Conservation (phyloP, 192 early-diverging fungal genomes). For the Linnemannia hyalina region DNA sequence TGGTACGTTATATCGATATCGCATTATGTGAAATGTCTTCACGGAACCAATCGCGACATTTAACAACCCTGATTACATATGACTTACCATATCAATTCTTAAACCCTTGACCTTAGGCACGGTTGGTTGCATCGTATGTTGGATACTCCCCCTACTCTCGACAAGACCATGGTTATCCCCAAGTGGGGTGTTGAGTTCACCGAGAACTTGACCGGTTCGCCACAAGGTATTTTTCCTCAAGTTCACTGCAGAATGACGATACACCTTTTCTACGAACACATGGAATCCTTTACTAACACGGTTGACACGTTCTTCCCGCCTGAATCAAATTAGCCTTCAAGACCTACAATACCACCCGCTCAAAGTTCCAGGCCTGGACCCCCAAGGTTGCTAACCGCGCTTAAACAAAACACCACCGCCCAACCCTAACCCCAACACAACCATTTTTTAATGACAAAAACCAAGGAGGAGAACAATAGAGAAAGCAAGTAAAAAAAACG, state of each 20-base stretch:
- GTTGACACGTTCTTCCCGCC: background rate
- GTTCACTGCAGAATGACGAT: too few relatives aligned
- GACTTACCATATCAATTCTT: background rate
- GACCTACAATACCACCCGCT: constrained; percentile 70
- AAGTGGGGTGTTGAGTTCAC: constrained; percentile 50
- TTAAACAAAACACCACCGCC: constrained; percentile 8
- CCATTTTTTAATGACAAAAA: background rate
- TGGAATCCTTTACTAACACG: background rate
- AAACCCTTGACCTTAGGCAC: constrained; percentile 32
- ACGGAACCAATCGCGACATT: background rate
- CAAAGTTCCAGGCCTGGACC: constrained; percentile 69
- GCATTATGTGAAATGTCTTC: background rate
- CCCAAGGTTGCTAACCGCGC: constrained; percentile 61
- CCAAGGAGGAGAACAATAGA: background rate
- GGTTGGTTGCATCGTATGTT: constrained; percentile 59
- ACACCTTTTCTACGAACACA: too few relatives aligned
- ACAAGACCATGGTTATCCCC: constrained; percentile 47
- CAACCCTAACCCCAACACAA: background rate
- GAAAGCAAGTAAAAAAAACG: background rate
- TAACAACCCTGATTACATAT: background rate
- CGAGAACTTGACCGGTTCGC: constrained; percentile 59
- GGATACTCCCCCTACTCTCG: constrained; percentile 52
- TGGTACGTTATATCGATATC: constrained; percentile 61
- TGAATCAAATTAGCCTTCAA: constrained; percentile 57
- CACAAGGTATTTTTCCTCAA: constrained; percentile 23